A percentile compares a stretch with the other conserved stretches of the same genome.
Evolutionary conservation across 495 filamentous ascomycete genomes (phyloP).

Genomic region (Chlorociboria aeruginascens): DNA sequence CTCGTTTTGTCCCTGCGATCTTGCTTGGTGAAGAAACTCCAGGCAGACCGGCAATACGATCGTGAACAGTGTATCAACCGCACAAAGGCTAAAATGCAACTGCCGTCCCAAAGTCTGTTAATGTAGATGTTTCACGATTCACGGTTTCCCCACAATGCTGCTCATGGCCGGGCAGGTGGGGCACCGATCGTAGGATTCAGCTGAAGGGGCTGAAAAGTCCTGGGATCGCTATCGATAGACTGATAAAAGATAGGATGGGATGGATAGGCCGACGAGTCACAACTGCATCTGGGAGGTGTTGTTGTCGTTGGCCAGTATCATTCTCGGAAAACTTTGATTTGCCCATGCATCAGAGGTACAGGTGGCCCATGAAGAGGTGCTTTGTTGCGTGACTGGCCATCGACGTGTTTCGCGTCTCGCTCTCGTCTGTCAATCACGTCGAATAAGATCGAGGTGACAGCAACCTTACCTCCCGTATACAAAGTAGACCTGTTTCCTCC

Average conservation of each 20-base stretch:
- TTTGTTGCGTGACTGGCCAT: conserved; percentile 10
- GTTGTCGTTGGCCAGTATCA: neutral
- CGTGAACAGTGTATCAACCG: too few species aligned
- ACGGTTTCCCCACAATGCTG: conserved; percentile 10
- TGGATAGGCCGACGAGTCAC: neutral
- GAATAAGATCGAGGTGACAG: conserved; percentile 2
- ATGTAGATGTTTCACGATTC: conserved; percentile 9
- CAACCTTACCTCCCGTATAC: neutral
- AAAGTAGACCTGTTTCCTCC: too few species aligned
- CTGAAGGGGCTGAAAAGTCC: conserved; percentile 8
- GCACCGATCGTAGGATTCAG: conserved; percentile 5
- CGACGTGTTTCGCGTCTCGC: conserved; percentile 15
- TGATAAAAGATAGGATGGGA: neutral
- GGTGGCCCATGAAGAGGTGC: conserved; percentile 14
- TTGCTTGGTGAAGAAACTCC: too few species aligned
- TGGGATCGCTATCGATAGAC: conserved; percentile 7
- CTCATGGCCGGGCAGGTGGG: conserved; percentile 3
- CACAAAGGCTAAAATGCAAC: too few species aligned
- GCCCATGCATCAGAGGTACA: neutral
- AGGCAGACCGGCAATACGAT: too few species aligned
- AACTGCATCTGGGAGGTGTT: neutral
- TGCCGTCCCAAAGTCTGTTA: too few species aligned
- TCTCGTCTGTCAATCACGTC: conserved; percentile 4
- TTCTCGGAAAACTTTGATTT: too few species aligned
- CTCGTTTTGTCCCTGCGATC: too few species aligned